Evolutionary conservation across 345 rosid species (phyloP).

Genomic region (Physaria fendleri): DNA sequence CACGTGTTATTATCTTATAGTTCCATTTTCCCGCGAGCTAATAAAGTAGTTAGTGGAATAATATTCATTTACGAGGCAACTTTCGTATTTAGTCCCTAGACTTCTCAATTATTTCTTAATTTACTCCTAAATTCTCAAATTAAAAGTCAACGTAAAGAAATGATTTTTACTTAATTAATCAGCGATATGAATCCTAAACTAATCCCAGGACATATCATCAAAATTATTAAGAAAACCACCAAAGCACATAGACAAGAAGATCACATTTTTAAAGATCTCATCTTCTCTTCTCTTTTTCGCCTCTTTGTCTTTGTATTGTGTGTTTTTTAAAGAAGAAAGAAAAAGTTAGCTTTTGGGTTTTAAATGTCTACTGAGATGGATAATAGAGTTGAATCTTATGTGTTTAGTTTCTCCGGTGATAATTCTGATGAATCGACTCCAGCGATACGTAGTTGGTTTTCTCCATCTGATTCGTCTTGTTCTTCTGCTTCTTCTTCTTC

Average conservation of each 20-base stretch:
- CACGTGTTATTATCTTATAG: conserved; percentile 9
- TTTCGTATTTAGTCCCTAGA: neutral
- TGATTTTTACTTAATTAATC: too few relatives aligned
- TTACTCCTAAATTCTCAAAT: neutral
- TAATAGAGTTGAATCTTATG: conserved; percentile 26
- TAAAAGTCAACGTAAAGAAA: too few relatives aligned
- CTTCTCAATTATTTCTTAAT: neutral
- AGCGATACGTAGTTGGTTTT: neutral
- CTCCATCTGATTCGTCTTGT: conserved; percentile 24
- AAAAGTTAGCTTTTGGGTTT: neutral
- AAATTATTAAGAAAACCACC: neutral
- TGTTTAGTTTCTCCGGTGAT: conserved; percentile 17
- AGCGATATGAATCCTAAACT: neutral
- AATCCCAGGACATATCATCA: too few relatives aligned
- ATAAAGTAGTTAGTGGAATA: neutral
- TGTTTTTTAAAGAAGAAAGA: neutral
- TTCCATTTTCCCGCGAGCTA: neutral
- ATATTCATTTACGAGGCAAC: neutral
- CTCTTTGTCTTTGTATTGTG: neutral
- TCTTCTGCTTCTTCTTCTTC: conserved; percentile 49
- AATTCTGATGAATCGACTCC: conserved; percentile 4
- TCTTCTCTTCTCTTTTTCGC: conserved; percentile 11
- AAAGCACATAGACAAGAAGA: conserved; percentile 11
- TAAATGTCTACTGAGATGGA: conserved; percentile 32
- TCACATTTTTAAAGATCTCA: conserved; percentile 19